Evolutionary conservation across 352 stramenopile genomes (phyloP), one percentile per base, ranked within the genome.

Genomic region (Pythium sukuiense): DNA sequence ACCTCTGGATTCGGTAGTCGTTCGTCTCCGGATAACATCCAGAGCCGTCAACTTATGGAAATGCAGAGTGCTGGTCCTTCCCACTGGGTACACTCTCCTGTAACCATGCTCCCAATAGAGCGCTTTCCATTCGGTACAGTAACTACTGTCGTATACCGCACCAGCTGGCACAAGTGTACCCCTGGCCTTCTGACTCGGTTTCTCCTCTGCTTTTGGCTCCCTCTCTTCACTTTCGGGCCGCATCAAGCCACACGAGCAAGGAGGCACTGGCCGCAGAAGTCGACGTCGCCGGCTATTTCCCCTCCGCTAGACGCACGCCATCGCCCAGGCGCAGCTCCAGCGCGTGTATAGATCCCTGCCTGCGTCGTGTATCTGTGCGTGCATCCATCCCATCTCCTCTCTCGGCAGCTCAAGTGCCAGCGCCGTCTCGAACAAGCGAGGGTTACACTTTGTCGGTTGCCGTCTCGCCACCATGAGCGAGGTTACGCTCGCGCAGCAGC

Each of bases 161-260:
- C 45, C 45, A 52, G 45, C 45, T 52, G 45, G 45, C 45, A 3
- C 5, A 12, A 9, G 43, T 52, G 45, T 30, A 52, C 45, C 45
- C 43, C 45, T n/a, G 45, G 11, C 45, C n/a, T 18, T 27, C 32
- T 41, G 50, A 35, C 50, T 57, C 50, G 50, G 50, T 57, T 57
- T 57, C 50, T 57, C 50, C 50, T 35, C 32, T 35, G 32, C 32
- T 35, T 35, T 55, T 55, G 41, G 41, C 41, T 48, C 41, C 45
- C 37, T 26, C 50, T 57, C 50, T 57, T 57, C 50, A 67, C 53
- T 24, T 67, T 67, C 61, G 41, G 48, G 27, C 61, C 30, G 48
- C 61, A 62, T 62, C 50, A 52, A 52, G 16, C 30, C 30, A 52
- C 37, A 43, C 37, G 37, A 43, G 37, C 37, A 43, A 16, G 37